These are phyloP conservation scores for Sclerospora graminicola DNA, from an alignment of 352 stramenopile species.

Conservation along the genomic window DNA sequence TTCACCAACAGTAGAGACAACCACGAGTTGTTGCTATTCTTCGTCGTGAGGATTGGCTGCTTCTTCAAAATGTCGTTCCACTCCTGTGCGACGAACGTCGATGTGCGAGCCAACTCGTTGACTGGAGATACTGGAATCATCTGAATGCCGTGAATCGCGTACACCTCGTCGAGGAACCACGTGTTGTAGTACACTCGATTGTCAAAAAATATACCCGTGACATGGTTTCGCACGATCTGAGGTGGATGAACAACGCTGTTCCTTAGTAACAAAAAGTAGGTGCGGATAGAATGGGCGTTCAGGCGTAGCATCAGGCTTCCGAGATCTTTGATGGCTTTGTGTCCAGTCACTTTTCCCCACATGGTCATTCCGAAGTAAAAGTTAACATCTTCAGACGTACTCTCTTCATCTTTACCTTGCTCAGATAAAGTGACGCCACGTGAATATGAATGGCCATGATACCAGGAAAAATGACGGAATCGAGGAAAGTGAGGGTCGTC, in stretches of 20 bases:
- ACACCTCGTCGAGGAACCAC: slow-evolving; percentile 58
- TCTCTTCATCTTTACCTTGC: slow-evolving; percentile 62
- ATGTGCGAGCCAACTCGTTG: slow-evolving; percentile 30
- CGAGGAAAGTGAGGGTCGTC: slow-evolving; percentile 44
- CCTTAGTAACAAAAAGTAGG: slow-evolving; percentile 60
- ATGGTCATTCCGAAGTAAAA: slow-evolving; percentile 72
- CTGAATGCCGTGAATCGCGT: slow-evolving; percentile 69
- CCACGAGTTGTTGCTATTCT: slow-evolving; percentile 38
- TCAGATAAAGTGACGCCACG: slow-evolving; percentile 7
- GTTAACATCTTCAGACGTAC: slow-evolving; percentile 66
- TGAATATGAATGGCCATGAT: slow-evolving; percentile 19
- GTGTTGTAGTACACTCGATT: slow-evolving; percentile 34
- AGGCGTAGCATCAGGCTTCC: slow-evolving; percentile 60
- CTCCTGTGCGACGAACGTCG: slow-evolving; percentile 47
- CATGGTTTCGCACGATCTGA: slow-evolving; percentile 49
- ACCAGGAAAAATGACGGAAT: slow-evolving; percentile 66
- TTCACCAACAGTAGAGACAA: slow-evolving; percentile 64
- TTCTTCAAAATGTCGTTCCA: slow-evolving; percentile 44
- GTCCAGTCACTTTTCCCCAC: slow-evolving; percentile 41
- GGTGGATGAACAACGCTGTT: slow-evolving; percentile 45
- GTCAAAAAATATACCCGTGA: slow-evolving; percentile 55
- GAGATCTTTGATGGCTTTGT: slow-evolving; percentile 45
- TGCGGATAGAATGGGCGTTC: slow-evolving; percentile 46
- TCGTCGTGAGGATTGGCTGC: slow-evolving; percentile 28
- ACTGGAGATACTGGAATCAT: slow-evolving; percentile 68